Percentiles rank a stretch among this genome's conserved stretches.
Evolutionary conservation across 1,139 yeast species (phyloP).

Genomic region (Chernovozyma sophiae-reginae): DNA sequence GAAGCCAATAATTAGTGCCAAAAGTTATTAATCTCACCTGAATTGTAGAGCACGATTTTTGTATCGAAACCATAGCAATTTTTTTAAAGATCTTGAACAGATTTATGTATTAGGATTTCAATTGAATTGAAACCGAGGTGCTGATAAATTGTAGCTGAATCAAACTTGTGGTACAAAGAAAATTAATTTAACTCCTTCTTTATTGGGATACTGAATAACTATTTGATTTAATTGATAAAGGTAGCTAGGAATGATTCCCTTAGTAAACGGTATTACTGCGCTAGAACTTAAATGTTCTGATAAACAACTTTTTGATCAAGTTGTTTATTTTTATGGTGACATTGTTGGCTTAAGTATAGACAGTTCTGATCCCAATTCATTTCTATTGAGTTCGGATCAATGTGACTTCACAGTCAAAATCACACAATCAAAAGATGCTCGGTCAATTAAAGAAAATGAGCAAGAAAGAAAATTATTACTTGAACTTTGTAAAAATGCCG

Average conservation of each 20-base stretch:
- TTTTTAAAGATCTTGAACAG: no score
- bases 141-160: no score
- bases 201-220: no score
- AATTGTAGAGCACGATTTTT: no score
- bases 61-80: no score
- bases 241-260: conserved; percentile 19
- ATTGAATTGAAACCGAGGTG: no score
- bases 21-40: no score
- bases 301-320: conserved; percentile 26
- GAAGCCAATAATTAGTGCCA: no score
- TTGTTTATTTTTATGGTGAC: conserved; percentile 45
- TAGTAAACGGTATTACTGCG: conserved; percentile 51
- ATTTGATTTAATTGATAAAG: no score
- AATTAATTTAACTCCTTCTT: no score
- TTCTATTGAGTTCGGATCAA: conserved; percentile 30
- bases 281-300: conserved; percentile 43
- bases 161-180: no score
- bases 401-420: conserved; percentile 28
- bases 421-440: conserved; percentile 23
- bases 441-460: conserved; percentile 23
- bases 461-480: conserved; percentile 20
- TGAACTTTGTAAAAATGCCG: conserved; percentile 28
- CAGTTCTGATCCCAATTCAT: conserved; percentile 18
- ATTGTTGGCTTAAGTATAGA: conserved; percentile 39
- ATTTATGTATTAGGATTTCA: no score